These are phyloP conservation scores for Venturia oleaginea DNA, from an alignment of 2,329 filamentous ascomycete species.

Conservation along the genomic window DNA sequence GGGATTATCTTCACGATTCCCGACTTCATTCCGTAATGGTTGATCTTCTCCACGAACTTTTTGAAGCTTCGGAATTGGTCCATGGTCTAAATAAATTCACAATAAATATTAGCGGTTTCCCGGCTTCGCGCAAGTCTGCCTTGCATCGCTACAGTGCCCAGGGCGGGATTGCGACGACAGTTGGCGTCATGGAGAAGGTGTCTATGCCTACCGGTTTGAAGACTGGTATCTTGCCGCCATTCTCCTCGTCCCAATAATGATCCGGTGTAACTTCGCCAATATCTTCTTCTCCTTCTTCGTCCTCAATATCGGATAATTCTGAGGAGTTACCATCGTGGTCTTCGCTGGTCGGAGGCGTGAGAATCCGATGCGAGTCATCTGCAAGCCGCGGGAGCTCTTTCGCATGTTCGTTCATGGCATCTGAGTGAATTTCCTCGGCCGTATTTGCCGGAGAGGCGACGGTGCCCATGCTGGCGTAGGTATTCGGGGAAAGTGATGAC, in stretches of 20 bases:
- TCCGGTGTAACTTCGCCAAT: constrained; percentile 74
- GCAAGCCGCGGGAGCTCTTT: background rate
- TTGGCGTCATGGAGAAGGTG: constrained; percentile 9
- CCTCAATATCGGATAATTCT: constrained; percentile 39
- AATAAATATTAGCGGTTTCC: constrained; percentile 13
- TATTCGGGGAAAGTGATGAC: background rate
- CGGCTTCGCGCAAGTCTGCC: constrained; percentile 2
- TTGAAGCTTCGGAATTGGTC: constrained; percentile 91
- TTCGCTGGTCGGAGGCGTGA: constrained; percentile 44
- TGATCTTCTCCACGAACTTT: constrained; percentile 80
- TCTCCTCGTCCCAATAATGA: constrained; percentile 62
- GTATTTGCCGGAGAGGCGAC: background rate
- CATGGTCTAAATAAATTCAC: constrained; percentile 53
- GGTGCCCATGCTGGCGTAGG: background rate
- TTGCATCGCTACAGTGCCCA: background rate
- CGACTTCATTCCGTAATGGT: constrained; percentile 93
- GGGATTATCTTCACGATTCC: constrained; percentile 95
- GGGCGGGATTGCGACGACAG: constrained; percentile 10
- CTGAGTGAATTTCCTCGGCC: background rate
- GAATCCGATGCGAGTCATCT: constrained; percentile 14
- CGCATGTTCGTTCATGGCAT: background rate
- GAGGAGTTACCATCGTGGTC: constrained; percentile 38
- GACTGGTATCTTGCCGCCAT: constrained; percentile 69
- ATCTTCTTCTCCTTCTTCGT: constrained; percentile 48
- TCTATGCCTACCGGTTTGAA: constrained; percentile 66